Base-by-base conservation (phyloP, 208 protist species). In the Sergeia podlipaevii region DNA sequence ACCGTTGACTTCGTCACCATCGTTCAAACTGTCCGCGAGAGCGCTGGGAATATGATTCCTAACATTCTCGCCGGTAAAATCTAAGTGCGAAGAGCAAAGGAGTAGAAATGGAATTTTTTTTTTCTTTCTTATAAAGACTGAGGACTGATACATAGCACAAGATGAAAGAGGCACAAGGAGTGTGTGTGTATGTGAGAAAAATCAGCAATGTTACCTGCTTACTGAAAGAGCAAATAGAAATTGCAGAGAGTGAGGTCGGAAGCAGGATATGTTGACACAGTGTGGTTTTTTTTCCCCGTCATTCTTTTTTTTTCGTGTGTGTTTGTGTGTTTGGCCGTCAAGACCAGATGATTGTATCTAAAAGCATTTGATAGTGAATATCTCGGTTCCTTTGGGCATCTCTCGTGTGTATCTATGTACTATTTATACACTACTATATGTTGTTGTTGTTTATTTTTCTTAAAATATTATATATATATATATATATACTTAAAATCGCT, bases 1-100 rank as follows among this genome's bases (percentile, higher is more conserved):
- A 97, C 89, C 7, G 53, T 96, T 13, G 89, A 96, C 59, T 59
- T 89, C 3, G 24, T 75, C 26, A 92, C 83, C 1, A 44, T 89
- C 32, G 79, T 60, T 49, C 46, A 87, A 1, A 95, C 90, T 5
- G 61, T 93, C 20, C 20, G 51, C 47, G 80, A 81, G 42, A 89
- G 74, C 38, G 78, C 74, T 0, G 64, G 73, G 6, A 77, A 79
- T 56, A 88, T 93, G 78, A 62, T 92, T 23, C 48, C 44, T 8
- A 93, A 92, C 56, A 44, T 85, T 15, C 50, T 90, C 0, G 54
- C 43, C 1, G 77, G 83, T 11, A 96, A 95, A 59, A 82, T 96
- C 45, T 96, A 79, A 76, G 5, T 33, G 33, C 26, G 52, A 67
- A 33, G 20, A 21, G 39, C 5, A n/a, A 13, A n/a, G n/a, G n/a